Base-by-base conservation (phyloP, 352 stramenopile genomes). In the Pythium plurisporium region DNA sequence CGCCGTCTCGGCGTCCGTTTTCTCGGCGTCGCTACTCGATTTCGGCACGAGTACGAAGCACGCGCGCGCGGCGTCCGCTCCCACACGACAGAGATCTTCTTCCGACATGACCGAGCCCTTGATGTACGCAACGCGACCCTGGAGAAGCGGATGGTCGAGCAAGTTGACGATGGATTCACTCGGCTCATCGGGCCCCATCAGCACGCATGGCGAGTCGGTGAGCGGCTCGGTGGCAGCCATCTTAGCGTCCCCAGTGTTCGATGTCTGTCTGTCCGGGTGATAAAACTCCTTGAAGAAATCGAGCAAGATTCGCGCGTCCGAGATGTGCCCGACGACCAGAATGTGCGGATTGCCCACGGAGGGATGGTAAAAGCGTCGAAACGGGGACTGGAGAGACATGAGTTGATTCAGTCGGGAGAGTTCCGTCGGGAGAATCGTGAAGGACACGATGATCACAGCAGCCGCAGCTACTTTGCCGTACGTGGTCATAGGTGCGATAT, bases 261-360 rank as follows among this genome's bases (percentile, higher is more conserved):
- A 14, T 11, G 82, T 61, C 14, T 78, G 56, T 10, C 77, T 71
- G 42, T 87, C 74, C 3, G 74, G 71, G 38, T 87, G 77, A 48
- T 86, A 87, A 36, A 87, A 73, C 45, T 87, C 77, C 15, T 62
- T 66, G 37, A 87, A 86, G 33, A 87, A 86, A 34, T 84, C 76
- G 20, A 84, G 56, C 55, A 87, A 47, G 46, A 57, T 61, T 7
- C 65, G 76, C 41, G 73, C 65, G 43, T 87, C 76, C 22, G 70
- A 67, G 15, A 85, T 63, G 47, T 87, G 64, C 12, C 77, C 77
- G 1, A 87, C 66, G 5, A 87, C 69, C 17, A 86, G 50, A 11
- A 86, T 64, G 50, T 87, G 77, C 8, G 77, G 74, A 37, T 84
- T 82, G 15, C 67, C 73, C 7, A 82, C 69, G 5, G 61, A 65